These are phyloP conservation scores for Cladobotryum mycophilum DNA, from an alignment of 2,329 filamentous ascomycete species.

Conservation along the genomic window DNA sequence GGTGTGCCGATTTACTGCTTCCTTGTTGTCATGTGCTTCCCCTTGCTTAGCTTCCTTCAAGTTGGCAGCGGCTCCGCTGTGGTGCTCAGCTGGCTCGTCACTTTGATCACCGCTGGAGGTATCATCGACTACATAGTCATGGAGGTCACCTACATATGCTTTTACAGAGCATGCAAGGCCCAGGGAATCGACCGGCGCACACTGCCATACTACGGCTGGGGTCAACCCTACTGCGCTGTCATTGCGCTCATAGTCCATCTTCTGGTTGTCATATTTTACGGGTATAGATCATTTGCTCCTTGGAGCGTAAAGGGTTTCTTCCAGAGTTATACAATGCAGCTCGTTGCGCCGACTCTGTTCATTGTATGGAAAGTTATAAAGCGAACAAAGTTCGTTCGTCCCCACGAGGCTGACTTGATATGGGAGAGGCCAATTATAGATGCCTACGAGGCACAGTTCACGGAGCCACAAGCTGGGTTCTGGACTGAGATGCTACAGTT, in stretches of 20 bases:
- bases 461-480: conserved; percentile 44
- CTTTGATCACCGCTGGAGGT: conserved; percentile 50
- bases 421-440: conserved; percentile 57
- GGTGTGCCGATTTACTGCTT: conserved; percentile 58
- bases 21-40: conserved; percentile 45
- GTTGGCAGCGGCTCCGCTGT: conserved; percentile 41
- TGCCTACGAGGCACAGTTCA: conserved; percentile 48
- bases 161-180: conserved; percentile 46
- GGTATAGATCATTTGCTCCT: conserved; percentile 45
- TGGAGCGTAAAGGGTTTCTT: conserved; percentile 46
- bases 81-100: conserved; percentile 49
- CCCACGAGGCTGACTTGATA: conserved; percentile 52
- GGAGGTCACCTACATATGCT: conserved; percentile 39
- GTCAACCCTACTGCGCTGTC: conserved; percentile 53
- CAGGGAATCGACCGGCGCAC: conserved; percentile 46
- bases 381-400: conserved; percentile 47
- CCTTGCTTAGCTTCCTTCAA: conserved; percentile 47
- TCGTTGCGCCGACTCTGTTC: conserved; percentile 48
- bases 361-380: conserved; percentile 58
- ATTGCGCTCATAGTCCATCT: conserved; percentile 37
- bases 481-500: conserved; percentile 48
- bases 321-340: conserved; percentile 51
- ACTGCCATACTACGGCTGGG: conserved; percentile 51
- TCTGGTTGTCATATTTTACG: conserved; percentile 44
- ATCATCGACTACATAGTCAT: conserved; percentile 58